Evolutionary conservation across 2,329 filamentous ascomycete species (phyloP).

Genomic region (Geosmithia putterillii): DNA sequence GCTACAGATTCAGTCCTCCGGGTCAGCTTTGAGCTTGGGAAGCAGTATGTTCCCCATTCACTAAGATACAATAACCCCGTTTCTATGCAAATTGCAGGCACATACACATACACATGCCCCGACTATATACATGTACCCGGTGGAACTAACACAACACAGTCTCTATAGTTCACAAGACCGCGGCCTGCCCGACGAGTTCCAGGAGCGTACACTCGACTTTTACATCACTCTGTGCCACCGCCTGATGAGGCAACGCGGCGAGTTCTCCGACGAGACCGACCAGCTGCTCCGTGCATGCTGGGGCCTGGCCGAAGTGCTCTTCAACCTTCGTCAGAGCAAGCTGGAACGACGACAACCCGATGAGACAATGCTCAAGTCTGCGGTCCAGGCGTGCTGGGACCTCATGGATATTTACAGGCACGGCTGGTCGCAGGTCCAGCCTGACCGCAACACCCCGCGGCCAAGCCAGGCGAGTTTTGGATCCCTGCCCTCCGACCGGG

Average conservation of each 20-base stretch:
- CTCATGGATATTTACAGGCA: slow-evolving; percentile 87
- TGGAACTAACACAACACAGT: slow-evolving; percentile 27
- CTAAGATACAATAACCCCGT: too few species aligned
- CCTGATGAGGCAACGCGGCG: slow-evolving; percentile 85
- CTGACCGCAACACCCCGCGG: slow-evolving; percentile 74
- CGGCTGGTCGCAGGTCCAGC: slow-evolving; percentile 80
- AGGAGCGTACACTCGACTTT: slow-evolving; percentile 83
- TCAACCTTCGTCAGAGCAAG: slow-evolving; percentile 74
- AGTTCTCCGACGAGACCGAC: slow-evolving; percentile 70
- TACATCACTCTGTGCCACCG: slow-evolving; percentile 90
- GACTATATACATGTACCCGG: background rate
- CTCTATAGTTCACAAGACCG: slow-evolving; percentile 86
- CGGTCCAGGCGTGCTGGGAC: slow-evolving; percentile 90
- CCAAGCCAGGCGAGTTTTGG: slow-evolving; percentile 64
- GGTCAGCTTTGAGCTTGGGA: slow-evolving; percentile 91
- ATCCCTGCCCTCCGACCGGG: slow-evolving; percentile 1
- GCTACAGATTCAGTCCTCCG: slow-evolving; percentile 73
- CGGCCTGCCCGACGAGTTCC: slow-evolving; percentile 72
- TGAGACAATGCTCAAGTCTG: slow-evolving; percentile 74
- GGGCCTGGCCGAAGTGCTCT: slow-evolving; percentile 85
- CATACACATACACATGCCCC: background rate
- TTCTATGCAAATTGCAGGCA: too few species aligned
- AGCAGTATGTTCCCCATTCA: slow-evolving; percentile 50
- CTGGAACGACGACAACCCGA: slow-evolving; percentile 62
- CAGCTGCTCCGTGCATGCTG: slow-evolving; percentile 77